Conservation (phyloP, 768 basidiomycete species). For the Plicaturopsis crispa region DNA sequence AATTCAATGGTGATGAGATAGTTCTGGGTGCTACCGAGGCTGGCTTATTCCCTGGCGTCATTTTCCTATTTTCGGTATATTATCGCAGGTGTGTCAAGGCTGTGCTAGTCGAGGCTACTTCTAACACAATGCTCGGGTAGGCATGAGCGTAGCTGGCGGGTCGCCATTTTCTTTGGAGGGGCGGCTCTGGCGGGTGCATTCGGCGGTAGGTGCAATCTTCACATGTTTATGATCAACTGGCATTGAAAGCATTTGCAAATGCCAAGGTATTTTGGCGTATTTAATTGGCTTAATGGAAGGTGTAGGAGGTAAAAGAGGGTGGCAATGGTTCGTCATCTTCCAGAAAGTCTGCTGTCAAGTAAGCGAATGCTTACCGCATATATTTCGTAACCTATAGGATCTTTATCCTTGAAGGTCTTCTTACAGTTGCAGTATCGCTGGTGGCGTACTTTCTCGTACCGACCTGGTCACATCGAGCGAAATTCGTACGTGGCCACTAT, state of each 20-base stretch:
- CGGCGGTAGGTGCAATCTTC: slow-evolving; percentile 40
- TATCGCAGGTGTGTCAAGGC: slow-evolving; percentile 32
- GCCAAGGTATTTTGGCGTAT: slow-evolving; percentile 47
- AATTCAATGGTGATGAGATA: no score
- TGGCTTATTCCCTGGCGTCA: slow-evolving; percentile 51
- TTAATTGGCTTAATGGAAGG: slow-evolving; percentile 55
- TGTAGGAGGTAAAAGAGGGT: slow-evolving; percentile 49
- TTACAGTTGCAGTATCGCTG: slow-evolving; percentile 42
- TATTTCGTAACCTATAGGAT: slow-evolving; percentile 29
- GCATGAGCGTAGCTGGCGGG: slow-evolving; percentile 50
- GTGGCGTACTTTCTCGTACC: slow-evolving; percentile 48
- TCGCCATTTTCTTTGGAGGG: slow-evolving; percentile 57
- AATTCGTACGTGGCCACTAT: slow-evolving; percentile 33
- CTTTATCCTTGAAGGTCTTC: slow-evolving; percentile 47
- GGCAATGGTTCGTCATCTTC: slow-evolving; percentile 39
- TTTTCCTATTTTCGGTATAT: slow-evolving; percentile 53
- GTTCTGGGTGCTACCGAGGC: slow-evolving; percentile 54
- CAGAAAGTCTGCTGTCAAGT: neutral
- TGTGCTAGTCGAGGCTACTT: neutral
- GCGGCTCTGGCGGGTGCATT: slow-evolving; percentile 59
- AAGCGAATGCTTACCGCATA: neutral
- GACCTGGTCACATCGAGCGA: slow-evolving; percentile 50
- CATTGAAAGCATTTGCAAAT: neutral
- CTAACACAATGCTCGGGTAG: slow-evolving; percentile 24
- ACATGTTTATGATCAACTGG: no score